phyloP scores from a whole-genome alignment of 192 early-diverging fungal species.

The Piromyces sp. region DNA sequence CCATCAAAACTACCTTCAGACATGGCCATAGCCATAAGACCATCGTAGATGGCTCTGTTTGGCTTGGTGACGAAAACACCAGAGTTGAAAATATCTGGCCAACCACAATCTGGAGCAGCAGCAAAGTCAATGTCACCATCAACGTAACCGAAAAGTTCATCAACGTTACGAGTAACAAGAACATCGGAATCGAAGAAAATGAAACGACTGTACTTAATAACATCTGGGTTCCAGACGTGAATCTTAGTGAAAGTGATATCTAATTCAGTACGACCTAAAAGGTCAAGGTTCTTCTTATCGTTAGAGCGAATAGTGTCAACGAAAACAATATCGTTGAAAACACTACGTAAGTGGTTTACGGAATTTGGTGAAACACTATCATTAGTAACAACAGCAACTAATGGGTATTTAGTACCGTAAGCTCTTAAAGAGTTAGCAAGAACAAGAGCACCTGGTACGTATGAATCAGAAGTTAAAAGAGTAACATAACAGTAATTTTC shows the following conservation, averaged over 20 bases:
- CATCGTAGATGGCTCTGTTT: constrained; percentile 22
- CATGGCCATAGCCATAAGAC: constrained; percentile 24
- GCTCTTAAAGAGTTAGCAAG: constrained; percentile 56
- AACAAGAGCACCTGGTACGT: constrained; percentile 68
- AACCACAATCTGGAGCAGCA: constrained; percentile 80
- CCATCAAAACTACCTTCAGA: constrained; percentile 43
- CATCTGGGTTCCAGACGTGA: constrained; percentile 60
- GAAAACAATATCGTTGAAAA: constrained; percentile 55
- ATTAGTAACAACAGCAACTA: constrained; percentile 56
- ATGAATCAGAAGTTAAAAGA: constrained; percentile 67
- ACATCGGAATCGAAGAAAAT: constrained; percentile 83
- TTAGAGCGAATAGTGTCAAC: constrained; percentile 46
- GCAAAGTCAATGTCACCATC: constrained; percentile 32
- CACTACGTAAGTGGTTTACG: constrained; percentile 24
- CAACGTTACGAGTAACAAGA: constrained; percentile 63
- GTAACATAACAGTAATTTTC: constrained; percentile 42
- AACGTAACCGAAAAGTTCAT: constrained; percentile 53
- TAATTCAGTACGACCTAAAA: constrained; percentile 83
- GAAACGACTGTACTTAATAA: constrained; percentile 34
- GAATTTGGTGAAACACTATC: constrained; percentile 25
- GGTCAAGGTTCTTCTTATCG: constrained; percentile 30
- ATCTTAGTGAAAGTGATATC: constrained; percentile 81
- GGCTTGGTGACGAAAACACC: constrained; percentile 72
- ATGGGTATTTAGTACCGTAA: constrained; percentile 32
- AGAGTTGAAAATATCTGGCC: constrained; percentile 97